These are phyloP conservation scores for Eurotiales sp. DNA, from an alignment of 2,329 filamentous ascomycete species.

Conservation along the genomic window DNA sequence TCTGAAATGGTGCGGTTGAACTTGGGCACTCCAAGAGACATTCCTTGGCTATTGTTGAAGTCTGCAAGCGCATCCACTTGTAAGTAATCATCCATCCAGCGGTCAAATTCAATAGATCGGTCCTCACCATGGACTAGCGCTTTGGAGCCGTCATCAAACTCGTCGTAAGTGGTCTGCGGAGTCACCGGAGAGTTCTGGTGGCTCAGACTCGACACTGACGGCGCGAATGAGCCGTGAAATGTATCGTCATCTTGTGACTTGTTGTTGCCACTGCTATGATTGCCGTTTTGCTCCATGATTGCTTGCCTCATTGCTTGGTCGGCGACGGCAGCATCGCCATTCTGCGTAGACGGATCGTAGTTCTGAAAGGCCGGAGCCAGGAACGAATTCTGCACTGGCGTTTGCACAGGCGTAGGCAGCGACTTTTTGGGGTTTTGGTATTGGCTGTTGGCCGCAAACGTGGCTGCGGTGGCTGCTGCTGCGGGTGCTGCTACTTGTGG, in stretches of 20 bases:
- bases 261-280: slow-evolving; percentile 27
- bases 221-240: slow-evolving; percentile 51
- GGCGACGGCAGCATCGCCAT: slow-evolving; percentile 44
- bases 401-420: slow-evolving; percentile 54
- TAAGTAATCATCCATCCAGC: slow-evolving; percentile 66
- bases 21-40: slow-evolving; percentile 60
- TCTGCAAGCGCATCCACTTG: slow-evolving; percentile 55
- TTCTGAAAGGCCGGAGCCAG: slow-evolving; percentile 45
- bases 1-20: slow-evolving; percentile 84
- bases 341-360: slow-evolving; percentile 41
- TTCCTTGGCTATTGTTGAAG: slow-evolving; percentile 42
- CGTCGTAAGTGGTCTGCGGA: slow-evolving; percentile 54
- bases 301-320: slow-evolving; percentile 59
- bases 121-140: slow-evolving; percentile 54
- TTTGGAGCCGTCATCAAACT: slow-evolving; percentile 50
- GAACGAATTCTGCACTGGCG: slow-evolving; percentile 51
- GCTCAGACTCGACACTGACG: slow-evolving; percentile 59
- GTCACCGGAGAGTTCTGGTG: slow-evolving; percentile 60
- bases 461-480: too few relatives aligned
- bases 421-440: slow-evolving; percentile 44
- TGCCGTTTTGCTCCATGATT: slow-evolving; percentile 46
- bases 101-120: slow-evolving; percentile 31
- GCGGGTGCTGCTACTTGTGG: slow-evolving; percentile 39
- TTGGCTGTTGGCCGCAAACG: too few relatives aligned
- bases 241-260: slow-evolving; percentile 45